Conservation (phyloP, 139 green algal species). For the Bryopsis sp. region DNA sequence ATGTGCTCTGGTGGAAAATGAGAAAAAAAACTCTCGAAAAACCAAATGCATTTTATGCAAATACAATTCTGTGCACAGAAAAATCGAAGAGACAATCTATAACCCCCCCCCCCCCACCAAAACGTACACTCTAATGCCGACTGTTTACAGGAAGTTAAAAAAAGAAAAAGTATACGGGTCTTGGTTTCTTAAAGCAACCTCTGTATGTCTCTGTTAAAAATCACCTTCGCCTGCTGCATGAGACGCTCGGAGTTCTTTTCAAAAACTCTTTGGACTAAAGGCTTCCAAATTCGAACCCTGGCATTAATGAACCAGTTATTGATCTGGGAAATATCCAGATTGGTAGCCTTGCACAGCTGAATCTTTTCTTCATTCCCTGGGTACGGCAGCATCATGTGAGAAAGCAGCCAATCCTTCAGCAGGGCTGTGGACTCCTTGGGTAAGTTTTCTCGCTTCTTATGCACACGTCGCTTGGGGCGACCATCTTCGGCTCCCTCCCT, state of each 20-base stretch:
- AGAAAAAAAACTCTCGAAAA: background rate
- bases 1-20: background rate
- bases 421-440: slow-evolving; percentile 10
- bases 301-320: slow-evolving; percentile 58
- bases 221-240: slow-evolving; percentile 22
- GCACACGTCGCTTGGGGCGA: slow-evolving; percentile 2
- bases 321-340: slow-evolving; percentile 32
- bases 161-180: no score
- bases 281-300: slow-evolving; percentile 39
- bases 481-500: no score
- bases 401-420: slow-evolving; percentile 38
- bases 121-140: no score
- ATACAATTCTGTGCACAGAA: no score
- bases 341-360: slow-evolving; percentile 24
- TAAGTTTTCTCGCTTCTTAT: slow-evolving; percentile 7
- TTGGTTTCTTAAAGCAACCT: no score
- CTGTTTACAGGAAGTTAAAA: no score
- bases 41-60: no score
- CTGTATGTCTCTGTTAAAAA: no score
- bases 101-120: no score
- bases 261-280: slow-evolving; percentile 32
- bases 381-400: slow-evolving; percentile 38
- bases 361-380: slow-evolving; percentile 37
- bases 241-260: slow-evolving; percentile 21
- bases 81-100: no score